phyloP scores from a whole-genome alignment of 805 yeast species.

The Hanseniaspora mollemarum region DNA sequence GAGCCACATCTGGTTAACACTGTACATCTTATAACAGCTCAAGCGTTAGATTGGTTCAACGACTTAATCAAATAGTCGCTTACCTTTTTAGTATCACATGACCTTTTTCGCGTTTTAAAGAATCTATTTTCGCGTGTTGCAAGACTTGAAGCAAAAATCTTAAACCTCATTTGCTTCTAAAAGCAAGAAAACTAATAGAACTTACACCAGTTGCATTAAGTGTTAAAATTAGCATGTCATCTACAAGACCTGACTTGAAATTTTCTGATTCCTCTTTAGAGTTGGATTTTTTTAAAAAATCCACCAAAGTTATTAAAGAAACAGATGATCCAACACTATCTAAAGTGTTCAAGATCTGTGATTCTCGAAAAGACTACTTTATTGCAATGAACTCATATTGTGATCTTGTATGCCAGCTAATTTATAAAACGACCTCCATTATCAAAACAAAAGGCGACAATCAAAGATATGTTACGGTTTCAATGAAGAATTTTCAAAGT shows the following conservation, averaged over 20 bases:
- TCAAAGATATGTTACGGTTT: constrained; percentile 53
- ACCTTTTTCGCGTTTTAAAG: too few relatives aligned
- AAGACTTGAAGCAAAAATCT: constrained; percentile 3
- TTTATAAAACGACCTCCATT: constrained; percentile 76
- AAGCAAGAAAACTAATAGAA: background rate
- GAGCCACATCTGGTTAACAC: too few relatives aligned
- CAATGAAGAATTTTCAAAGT: constrained; percentile 59
- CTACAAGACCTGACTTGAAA: constrained; percentile 45
- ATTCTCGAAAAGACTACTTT: constrained; percentile 5
- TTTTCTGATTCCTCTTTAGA: constrained; percentile 45
- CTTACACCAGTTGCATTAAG: too few relatives aligned
- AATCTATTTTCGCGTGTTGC: too few relatives aligned
- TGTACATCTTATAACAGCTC: too few relatives aligned
- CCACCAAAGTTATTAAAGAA: constrained; percentile 30
- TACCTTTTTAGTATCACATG: too few relatives aligned
- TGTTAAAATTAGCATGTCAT: constrained; percentile 27
- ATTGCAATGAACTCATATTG: background rate
- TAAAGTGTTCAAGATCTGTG: background rate
- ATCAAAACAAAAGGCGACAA: constrained; percentile 41
- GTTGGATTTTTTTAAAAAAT: constrained; percentile 36
- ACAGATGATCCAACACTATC: background rate
- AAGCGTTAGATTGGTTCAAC: too few relatives aligned
- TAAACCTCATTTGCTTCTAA: constrained; percentile 2
- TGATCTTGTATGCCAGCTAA: constrained; percentile 26
- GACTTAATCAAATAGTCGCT: too few relatives aligned